phyloP scores from a whole-genome alignment of 2,329 filamentous ascomycete genomes.

The Pseudocercospora macadamiae region DNA sequence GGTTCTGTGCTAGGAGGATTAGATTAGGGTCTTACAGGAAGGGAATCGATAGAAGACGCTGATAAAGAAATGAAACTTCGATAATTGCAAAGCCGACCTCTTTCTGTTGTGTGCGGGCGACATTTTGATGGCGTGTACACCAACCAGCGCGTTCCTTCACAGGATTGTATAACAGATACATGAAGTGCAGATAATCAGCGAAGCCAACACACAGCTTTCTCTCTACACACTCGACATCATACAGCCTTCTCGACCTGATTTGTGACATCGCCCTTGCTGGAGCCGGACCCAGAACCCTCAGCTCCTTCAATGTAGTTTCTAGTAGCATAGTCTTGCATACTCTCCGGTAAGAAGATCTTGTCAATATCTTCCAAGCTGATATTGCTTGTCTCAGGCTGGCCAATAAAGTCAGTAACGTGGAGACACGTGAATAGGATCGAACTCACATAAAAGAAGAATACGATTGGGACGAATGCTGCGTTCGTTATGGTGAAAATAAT shows the following conservation, averaged over 20 bases:
- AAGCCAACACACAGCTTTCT: no score
- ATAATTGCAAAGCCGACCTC: no score
- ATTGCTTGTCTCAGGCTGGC: conserved; percentile 31
- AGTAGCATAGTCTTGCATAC: conserved; percentile 16
- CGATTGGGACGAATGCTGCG: conserved; percentile 33
- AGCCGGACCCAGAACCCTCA: conserved; percentile 1
- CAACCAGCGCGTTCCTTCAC: no score
- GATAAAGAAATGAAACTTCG: neutral
- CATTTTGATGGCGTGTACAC: no score
- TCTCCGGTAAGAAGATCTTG: conserved; percentile 17
- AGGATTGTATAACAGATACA: no score
- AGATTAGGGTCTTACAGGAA: neutral
- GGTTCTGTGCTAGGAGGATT: neutral
- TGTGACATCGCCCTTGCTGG: conserved; percentile 10
- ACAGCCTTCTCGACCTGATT: conserved; percentile 15
- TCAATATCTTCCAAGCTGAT: conserved; percentile 44
- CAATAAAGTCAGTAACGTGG: no score
- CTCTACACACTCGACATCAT: no score
- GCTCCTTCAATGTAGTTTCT: conserved; percentile 7
- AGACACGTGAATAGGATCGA: no score
- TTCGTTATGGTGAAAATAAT: conserved; percentile 40
- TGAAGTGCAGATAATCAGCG: no score
- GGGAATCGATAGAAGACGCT: conserved; percentile 3
- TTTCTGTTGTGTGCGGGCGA: no score
- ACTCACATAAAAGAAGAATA: conserved; percentile 30